Base-by-base conservation (phyloP, 495 filamentous ascomycete species). In the Tuber borchii region DNA sequence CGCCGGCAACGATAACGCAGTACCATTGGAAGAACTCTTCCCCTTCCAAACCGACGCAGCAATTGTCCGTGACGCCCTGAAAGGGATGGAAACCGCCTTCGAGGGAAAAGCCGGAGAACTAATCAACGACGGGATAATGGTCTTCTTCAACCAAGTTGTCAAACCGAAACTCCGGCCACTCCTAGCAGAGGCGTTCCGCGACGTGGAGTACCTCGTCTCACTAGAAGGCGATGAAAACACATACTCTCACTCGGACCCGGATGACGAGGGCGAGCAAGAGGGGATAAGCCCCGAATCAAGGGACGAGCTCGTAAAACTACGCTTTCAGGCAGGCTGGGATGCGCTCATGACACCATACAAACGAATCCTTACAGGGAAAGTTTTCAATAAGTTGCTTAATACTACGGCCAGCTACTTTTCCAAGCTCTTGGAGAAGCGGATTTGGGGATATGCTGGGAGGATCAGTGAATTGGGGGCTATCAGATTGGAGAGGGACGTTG, bases 91-190 rank as follows among this genome's bases (percentile, higher is more conserved):
- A 72, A 83, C 86, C 6, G 89, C 88, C 14, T 97, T 97, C 83
- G 86, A 90, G 40, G 83, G 86, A 69, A 98, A 97, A 81, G 88
- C 91, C 19, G 87, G 85, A 39, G 95, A 98, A 81, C 88, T 99
- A 44, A 88, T 95, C 71, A 87, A 87, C 70, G 95, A 97, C 78
- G 93, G 92, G 26, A 88, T 95, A 72, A 87, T 89, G 79, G 94
- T 94, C 20, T 87, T 94, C 70, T 97, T 97, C 85, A 91, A 93
- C 83, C 91, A 94, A 78, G 91, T 97, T 42, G 86, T 97, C 80
- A 95, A 95, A 80, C 90, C 91, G 44, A 92, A 93, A 34, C 87
- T 99, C 37, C 90, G 95, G 2, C 93, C 93, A 0, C 89, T 97
- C 44, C 87, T 98, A 20, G 88, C 90, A 42, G 94, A 98, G 76